Conservation (phyloP, 306 rosid genomes). For the Vigna hirtella region DNA sequence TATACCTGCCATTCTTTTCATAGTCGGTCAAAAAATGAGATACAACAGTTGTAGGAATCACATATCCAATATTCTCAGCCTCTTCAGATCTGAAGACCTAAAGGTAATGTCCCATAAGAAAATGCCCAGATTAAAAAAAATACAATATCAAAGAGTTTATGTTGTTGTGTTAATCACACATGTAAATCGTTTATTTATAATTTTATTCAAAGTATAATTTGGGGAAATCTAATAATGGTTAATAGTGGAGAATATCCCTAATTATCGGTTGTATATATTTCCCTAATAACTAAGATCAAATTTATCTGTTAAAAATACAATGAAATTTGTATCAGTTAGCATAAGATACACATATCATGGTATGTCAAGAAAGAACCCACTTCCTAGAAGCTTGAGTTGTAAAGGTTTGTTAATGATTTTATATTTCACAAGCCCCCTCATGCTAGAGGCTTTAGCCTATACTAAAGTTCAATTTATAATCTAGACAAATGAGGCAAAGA, state of each 20-base stretch:
- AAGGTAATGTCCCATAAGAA: constrained; percentile 63
- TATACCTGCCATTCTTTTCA: constrained; percentile 86
- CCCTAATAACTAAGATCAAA: too few relatives aligned
- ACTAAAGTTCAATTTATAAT: constrained; percentile 13
- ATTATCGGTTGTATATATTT: too few relatives aligned
- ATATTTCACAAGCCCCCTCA: constrained; percentile 4
- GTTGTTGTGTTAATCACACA: too few relatives aligned
- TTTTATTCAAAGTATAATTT: too few relatives aligned
- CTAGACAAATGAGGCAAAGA: not conserved
- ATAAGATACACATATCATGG: constrained; percentile 26
- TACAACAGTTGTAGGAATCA: constrained; percentile 94
- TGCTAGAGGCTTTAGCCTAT: not conserved
- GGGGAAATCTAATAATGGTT: too few relatives aligned
- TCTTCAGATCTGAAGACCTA: constrained; percentile 99
- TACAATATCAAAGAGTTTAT: not conserved
- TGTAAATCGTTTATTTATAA: too few relatives aligned
- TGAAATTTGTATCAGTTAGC: constrained; percentile 27
- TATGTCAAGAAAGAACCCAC: constrained; percentile 27
- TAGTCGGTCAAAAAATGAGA: constrained; percentile 94
- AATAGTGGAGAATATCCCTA: too few relatives aligned
- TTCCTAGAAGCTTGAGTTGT: constrained; percentile 1
- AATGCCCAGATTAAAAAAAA: constrained; percentile 24
- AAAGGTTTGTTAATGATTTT: constrained; percentile 10
- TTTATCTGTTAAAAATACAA: not conserved
- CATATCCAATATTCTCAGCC: constrained; percentile 99